Percentiles rank a stretch among this genome's conserved stretches.
Conservation (phyloP, 306 rosid genomes). For the Comarum palustre region DNA sequence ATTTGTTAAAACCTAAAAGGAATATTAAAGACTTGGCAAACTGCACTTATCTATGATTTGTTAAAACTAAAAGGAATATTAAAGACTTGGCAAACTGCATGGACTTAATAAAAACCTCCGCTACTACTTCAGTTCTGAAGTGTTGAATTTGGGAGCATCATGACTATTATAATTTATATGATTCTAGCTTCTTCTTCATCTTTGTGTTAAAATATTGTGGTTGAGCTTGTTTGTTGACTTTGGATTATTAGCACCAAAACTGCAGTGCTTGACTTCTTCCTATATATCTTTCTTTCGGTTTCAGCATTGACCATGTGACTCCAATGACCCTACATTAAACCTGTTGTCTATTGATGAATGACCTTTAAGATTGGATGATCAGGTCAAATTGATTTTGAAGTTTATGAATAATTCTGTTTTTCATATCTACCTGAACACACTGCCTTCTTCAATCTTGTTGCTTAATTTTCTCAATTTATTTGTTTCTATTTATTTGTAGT, state of each 20-base stretch:
- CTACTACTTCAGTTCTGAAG: conserved; percentile 11
- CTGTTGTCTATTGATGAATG: conserved; percentile 11
- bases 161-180: neutral
- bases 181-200: neutral
- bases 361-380: conserved; percentile 4
- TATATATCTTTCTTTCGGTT: conserved; percentile 5
- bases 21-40: conserved; percentile 40
- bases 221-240: conserved; percentile 25
- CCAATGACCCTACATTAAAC: conserved; percentile 18
- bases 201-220: conserved; percentile 14
- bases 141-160: conserved; percentile 3
- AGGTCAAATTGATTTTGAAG: conserved; percentile 26
- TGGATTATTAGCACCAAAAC: neutral
- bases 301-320: conserved; percentile 13
- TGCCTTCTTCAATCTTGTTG: neutral
- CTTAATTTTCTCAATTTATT: neutral
- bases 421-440: neutral
- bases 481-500: neutral
- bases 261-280: conserved; percentile 39
- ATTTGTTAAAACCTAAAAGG: neutral
- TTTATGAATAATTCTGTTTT: neutral
- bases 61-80: neutral
- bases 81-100: conserved; percentile 37
- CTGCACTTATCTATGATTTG: neutral
- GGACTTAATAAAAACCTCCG: conserved; percentile 27